phyloP scores from a whole-genome alignment of 2,329 filamentous ascomycete species.

The Calonectria crousiana region DNA sequence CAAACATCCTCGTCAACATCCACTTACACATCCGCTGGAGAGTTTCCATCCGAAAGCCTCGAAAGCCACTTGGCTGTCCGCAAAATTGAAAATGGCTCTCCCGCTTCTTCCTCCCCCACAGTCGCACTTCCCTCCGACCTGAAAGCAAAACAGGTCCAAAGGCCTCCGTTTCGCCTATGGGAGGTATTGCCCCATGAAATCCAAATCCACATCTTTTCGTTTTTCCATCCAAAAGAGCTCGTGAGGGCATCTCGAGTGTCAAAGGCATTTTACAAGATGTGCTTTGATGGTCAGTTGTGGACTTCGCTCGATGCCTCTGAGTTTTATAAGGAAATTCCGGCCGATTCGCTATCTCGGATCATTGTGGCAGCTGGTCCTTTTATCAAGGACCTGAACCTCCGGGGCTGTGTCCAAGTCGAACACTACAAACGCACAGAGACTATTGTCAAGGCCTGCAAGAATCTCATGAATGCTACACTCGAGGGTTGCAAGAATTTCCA shows the following conservation, averaged over 20 bases:
- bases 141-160: slow-evolving; percentile 54
- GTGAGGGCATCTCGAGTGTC: slow-evolving; percentile 83
- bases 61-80: slow-evolving; percentile 65
- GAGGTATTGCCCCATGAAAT: slow-evolving; percentile 84
- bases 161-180: slow-evolving; percentile 77
- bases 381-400: slow-evolving; percentile 87
- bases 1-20: slow-evolving; percentile 56
- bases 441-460: slow-evolving; percentile 86
- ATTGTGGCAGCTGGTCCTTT: slow-evolving; percentile 90
- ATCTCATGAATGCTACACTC: slow-evolving; percentile 87
- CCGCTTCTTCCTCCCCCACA: slow-evolving; percentile 57
- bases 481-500: slow-evolving; percentile 92
- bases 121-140: slow-evolving; percentile 75
- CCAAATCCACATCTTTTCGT: slow-evolving; percentile 80
- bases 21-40: slow-evolving; percentile 54
- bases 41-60: slow-evolving; percentile 56
- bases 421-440: slow-evolving; percentile 83
- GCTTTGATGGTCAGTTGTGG: slow-evolving; percentile 97
- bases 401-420: slow-evolving; percentile 90
- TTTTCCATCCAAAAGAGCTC: slow-evolving; percentile 83
- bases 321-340: slow-evolving; percentile 90
- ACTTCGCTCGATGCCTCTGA: slow-evolving; percentile 84
- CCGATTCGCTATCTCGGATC: slow-evolving; percentile 85
- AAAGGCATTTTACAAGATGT: slow-evolving; percentile 82
- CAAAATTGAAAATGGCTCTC: slow-evolving; percentile 65